Conservation (phyloP, 2,329 filamentous ascomycete genomes). For the Penicillium brasilianum region DNA sequence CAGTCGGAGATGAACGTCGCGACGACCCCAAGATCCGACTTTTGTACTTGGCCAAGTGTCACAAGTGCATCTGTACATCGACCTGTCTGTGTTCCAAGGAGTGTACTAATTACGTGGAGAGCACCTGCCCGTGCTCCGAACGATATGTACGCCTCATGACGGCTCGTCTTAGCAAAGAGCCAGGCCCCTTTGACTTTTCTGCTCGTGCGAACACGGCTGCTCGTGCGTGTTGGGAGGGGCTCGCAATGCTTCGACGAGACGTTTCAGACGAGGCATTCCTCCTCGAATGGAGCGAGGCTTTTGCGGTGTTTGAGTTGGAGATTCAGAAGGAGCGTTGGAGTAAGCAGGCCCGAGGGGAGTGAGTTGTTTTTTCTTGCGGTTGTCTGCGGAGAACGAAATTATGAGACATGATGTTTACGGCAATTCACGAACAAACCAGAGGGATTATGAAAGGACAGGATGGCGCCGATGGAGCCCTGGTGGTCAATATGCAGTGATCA, state of each 20-base stretch:
- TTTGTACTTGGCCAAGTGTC: slow-evolving; percentile 36
- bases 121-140: slow-evolving; percentile 43
- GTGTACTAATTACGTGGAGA: slow-evolving; percentile 40
- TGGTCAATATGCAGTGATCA: background rate
- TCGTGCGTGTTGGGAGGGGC: slow-evolving; percentile 38
- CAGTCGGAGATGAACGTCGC: slow-evolving; percentile 42
- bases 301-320: slow-evolving; percentile 37
- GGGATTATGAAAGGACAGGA: background rate
- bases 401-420: background rate
- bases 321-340: slow-evolving; percentile 36
- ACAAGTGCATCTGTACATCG: slow-evolving; percentile 44
- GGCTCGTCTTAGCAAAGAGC: slow-evolving; percentile 25
- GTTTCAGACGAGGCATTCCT: slow-evolving; percentile 28
- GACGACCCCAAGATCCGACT: slow-evolving; percentile 31
- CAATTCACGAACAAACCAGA: background rate
- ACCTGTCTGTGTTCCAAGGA: slow-evolving; percentile 40
- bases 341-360: background rate
- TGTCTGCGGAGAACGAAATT: background rate
- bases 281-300: slow-evolving; percentile 31
- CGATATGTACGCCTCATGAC: slow-evolving; percentile 40
- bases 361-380: background rate
- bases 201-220: slow-evolving; percentile 36
- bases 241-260: slow-evolving; percentile 33
- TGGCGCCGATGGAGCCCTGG: background rate
- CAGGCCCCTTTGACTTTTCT: slow-evolving; percentile 24